These are phyloP conservation scores for Fusarium sp. DNA, from an alignment of 2,329 filamentous ascomycete genomes.

Conservation along the genomic window DNA sequence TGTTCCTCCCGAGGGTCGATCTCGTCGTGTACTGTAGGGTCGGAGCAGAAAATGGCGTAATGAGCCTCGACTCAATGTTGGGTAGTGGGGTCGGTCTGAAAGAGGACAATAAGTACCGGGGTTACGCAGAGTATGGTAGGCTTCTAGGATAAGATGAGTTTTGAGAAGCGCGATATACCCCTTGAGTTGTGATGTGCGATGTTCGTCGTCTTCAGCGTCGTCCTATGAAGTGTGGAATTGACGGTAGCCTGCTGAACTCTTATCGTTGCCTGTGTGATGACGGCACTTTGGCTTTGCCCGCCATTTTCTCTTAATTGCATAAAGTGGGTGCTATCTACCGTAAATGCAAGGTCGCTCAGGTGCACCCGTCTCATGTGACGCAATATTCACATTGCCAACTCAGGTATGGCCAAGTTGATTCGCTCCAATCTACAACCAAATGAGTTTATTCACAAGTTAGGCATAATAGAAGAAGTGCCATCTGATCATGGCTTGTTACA, in stretches of 20 bases:
- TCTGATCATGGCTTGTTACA: neutral
- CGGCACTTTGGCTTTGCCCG: conserved; percentile 44
- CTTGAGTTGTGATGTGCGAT: conserved; percentile 10
- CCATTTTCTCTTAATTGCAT: conserved; percentile 28
- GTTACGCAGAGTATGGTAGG: conserved; percentile 2
- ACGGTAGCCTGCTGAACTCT: conserved; percentile 45
- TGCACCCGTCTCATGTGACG: conserved; percentile 50
- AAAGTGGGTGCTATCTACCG: conserved; percentile 47
- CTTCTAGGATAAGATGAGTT: neutral
- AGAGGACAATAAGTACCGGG: conserved; percentile 10
- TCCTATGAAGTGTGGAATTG: conserved; percentile 33
- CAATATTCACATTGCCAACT: conserved; percentile 42
- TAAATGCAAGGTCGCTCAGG: conserved; percentile 12
- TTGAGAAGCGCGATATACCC: neutral
- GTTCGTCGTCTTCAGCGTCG: conserved; percentile 37
- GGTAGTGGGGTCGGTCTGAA: conserved; percentile 48
- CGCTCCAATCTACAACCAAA: conserved; percentile 10
- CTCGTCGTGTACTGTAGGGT: conserved; percentile 19
- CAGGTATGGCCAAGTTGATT: conserved; percentile 7
- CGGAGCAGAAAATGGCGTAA: conserved; percentile 44
- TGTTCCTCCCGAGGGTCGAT: conserved; percentile 25
- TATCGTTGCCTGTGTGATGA: conserved; percentile 52
- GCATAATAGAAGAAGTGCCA: neutral
- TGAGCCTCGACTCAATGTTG: conserved; percentile 33
- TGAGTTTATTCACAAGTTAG: conserved; percentile 26